Evolutionary conservation across 805 yeast species (phyloP).

Genomic region (Saturnispora mendoncae): DNA sequence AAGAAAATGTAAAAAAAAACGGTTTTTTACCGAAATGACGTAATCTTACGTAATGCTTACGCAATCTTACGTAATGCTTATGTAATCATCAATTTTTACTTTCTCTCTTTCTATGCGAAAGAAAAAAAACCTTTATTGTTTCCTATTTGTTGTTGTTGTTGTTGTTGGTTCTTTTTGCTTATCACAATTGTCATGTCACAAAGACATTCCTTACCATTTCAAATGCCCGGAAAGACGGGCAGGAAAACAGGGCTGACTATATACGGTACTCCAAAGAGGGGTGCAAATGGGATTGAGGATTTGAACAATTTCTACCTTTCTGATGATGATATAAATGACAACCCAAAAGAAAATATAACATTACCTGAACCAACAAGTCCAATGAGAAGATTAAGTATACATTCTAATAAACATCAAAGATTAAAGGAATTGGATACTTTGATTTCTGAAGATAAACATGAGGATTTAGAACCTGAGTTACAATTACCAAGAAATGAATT

Average conservation of each 20-base stretch:
- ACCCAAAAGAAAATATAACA: not conserved
- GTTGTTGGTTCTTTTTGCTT: not conserved
- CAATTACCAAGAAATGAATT: constrained; percentile 1
- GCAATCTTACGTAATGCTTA: no score
- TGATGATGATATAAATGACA: constrained; percentile 35
- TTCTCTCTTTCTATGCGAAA: no score
- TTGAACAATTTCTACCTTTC: constrained; percentile 53
- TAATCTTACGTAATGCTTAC: no score
- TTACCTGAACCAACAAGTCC: constrained; percentile 8
- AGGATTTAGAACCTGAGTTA: constrained; percentile 9
- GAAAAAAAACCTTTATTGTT: no score
- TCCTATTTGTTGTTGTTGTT: no score
- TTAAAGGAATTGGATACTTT: not conserved
- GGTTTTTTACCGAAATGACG: no score
- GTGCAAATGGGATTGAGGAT: constrained; percentile 58
- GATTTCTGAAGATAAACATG: constrained; percentile 5
- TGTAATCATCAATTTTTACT: no score
- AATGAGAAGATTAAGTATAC: constrained; percentile 9
- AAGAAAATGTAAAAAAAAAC: no score
- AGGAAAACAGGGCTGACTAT: constrained; percentile 53
- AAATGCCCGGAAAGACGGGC: constrained; percentile 43
- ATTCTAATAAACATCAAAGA: not conserved
- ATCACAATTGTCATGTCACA: not conserved
- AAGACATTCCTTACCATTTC: constrained; percentile 6
- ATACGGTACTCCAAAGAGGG: constrained; percentile 35